Conservation (phyloP, 2,329 filamentous ascomycete genomes). For the Fusarium cyanostomum region DNA sequence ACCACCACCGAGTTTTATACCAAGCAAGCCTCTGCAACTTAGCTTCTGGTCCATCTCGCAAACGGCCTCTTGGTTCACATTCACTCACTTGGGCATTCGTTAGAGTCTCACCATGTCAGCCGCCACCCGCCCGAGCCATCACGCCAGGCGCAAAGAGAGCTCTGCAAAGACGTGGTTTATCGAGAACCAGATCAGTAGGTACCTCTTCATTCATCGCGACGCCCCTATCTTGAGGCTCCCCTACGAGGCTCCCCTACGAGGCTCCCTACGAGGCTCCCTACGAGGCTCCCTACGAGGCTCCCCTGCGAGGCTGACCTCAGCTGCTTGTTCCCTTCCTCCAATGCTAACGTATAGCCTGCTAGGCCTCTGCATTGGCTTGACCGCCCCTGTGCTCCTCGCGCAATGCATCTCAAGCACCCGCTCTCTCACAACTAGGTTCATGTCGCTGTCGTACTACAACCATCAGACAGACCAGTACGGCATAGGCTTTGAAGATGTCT, state of each 20-base stretch:
- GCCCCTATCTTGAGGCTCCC: neutral
- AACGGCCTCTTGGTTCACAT: neutral
- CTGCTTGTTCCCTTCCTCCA: neutral
- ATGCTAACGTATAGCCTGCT: conserved; percentile 9
- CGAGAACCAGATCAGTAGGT: conserved; percentile 21
- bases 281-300: too few species aligned
- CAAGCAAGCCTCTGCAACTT: neutral
- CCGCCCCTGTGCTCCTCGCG: conserved; percentile 81
- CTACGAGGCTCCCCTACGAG: too few species aligned
- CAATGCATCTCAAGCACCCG: conserved; percentile 84
- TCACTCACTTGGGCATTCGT: neutral
- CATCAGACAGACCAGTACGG: conserved; percentile 73
- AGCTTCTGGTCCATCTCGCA: neutral
- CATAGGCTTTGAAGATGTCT: conserved; percentile 80
- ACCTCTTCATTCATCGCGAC: neutral
- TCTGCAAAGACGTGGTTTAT: conserved; percentile 21
- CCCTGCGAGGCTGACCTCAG: too few species aligned
- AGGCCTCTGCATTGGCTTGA: conserved; percentile 86
- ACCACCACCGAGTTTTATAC: neutral
- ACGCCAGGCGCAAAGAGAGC: neutral
- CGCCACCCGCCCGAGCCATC: neutral
- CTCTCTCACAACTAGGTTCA: conserved; percentile 82
- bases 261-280: too few species aligned
- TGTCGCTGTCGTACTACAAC: conserved; percentile 85
- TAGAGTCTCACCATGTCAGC: neutral